phyloP scores from a whole-genome alignment of 2,329 filamentous ascomycete genomes.

The Ceratocystis lukuohia region DNA sequence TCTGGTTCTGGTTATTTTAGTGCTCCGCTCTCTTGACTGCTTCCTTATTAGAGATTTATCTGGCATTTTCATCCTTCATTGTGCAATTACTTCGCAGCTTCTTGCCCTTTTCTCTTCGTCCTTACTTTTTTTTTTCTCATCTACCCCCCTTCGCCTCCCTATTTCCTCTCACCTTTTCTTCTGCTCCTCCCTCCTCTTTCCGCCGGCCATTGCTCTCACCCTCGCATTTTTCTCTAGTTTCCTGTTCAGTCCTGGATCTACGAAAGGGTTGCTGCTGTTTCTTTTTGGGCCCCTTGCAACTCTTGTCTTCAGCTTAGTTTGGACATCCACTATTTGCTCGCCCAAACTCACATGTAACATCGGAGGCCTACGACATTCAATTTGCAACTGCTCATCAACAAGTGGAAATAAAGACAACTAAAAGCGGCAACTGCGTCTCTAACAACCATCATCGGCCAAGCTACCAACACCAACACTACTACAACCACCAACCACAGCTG shows the following conservation, averaged over 20 bases:
- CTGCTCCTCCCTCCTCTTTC: not conserved
- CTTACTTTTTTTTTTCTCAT: not conserved
- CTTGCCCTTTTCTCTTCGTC: not conserved
- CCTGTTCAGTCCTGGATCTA: not conserved
- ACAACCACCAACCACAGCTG: not conserved
- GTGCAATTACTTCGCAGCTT: not conserved
- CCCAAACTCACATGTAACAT: not conserved
- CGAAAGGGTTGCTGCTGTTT: not conserved
- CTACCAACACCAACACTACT: not conserved
- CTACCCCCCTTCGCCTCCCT: not conserved
- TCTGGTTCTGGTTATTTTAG: not conserved
- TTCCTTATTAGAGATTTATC: not conserved
- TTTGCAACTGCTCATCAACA: too few relatives aligned
- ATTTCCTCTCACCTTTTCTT: not conserved
- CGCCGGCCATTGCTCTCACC: not conserved
- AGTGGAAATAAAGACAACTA: not conserved
- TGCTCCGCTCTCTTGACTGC: not conserved
- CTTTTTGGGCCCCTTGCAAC: not conserved
- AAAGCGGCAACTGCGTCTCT: not conserved
- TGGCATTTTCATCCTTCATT: not conserved
- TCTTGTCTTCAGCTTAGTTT: slow-evolving; percentile 1
- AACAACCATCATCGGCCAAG: not conserved
- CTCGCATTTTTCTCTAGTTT: not conserved
- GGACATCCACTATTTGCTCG: not conserved
- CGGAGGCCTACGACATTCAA: not conserved